A percentile compares a stretch with the other conserved stretches of the same genome.
These are phyloP conservation scores for Globisporangium splendens DNA, from an alignment of 352 stramenopile genomes.

Conservation along the genomic window DNA sequence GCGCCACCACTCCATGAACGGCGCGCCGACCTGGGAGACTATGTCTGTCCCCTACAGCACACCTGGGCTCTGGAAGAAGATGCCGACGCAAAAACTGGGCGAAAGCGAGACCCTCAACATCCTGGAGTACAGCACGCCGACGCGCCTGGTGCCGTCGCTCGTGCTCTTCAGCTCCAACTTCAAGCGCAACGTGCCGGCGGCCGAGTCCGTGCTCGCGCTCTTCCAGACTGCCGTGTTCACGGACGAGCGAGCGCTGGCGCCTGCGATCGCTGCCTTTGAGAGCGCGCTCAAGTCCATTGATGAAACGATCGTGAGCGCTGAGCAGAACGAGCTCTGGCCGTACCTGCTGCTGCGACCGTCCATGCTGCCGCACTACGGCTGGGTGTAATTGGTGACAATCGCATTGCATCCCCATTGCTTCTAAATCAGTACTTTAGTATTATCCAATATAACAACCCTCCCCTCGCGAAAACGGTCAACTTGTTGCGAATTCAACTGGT, in stretches of 20 bases:
- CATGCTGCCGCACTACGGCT: constrained; percentile 27
- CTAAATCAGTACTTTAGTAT: too few relatives aligned
- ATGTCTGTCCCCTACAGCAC: constrained; percentile 38
- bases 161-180: constrained; percentile 31
- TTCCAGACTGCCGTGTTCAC: constrained; percentile 24
- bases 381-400: constrained; percentile 28
- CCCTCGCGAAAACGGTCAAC: too few relatives aligned
- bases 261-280: constrained; percentile 21
- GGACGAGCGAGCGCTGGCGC: constrained; percentile 20
- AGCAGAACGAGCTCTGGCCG: constrained; percentile 22
- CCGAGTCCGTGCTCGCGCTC: constrained; percentile 24
- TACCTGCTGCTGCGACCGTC: constrained; percentile 32
- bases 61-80: constrained; percentile 34
- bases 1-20: constrained; percentile 57
- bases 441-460: too few relatives aligned
- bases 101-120: constrained; percentile 19
- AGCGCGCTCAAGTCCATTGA: constrained; percentile 24
- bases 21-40: constrained; percentile 37
- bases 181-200: constrained; percentile 21
- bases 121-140: constrained; percentile 27
- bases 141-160: constrained; percentile 20
- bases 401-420: too few relatives aligned
- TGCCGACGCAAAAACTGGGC: constrained; percentile 27
- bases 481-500: too few relatives aligned
- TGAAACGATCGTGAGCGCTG: constrained; percentile 18